Base-by-base conservation (phyloP, 345 rosid species). In the Aegle marmelos region DNA sequence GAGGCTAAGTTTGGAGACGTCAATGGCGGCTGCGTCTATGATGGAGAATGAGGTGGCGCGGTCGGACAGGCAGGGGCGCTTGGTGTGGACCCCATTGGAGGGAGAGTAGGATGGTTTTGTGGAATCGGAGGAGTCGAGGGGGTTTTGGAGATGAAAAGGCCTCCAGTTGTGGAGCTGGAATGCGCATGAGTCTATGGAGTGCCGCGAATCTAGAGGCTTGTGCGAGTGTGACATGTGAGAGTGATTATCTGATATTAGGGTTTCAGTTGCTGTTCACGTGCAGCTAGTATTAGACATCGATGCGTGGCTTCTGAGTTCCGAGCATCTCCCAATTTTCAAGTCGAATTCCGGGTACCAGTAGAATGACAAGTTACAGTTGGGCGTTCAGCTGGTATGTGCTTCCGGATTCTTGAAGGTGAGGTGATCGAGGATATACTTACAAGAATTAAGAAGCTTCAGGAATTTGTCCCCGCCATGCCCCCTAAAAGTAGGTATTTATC, bases 61-160 rank as follows among this genome's bases (percentile, higher is more conserved):
- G 81, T 94, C 94, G 85, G 98, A 89, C 87, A 92, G 95, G 79
- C 99, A 96, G 54, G 97, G 99, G 19, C 97, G 97, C 82, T 96
- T 96, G 77, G 88, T 67, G 78, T 78, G 82, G 56, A 80, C 73
- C 9, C 39, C 67, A 27, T 64, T 74, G 30, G 87, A 65, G 41
- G 85, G 53, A 57, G 85, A 63, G 41, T 84, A 82, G 50, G 57
- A 53, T 36, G 89, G 87, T 30, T 78, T 80, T 5, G 85, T 88
- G 10, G 86, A 85, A 25, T 87, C 88, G 63, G 88, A 72, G 69
- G 72, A 30, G 71, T 88, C 89, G 75, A 80, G 83, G 79, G 87
- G 48, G 59, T 82, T 82, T 73, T 85, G 91, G 72, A 80, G 66
- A 11, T 86, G 87, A 82, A 94, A 96, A 30, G 98, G 99, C 14